These are phyloP conservation scores for Solioccasus polychromus DNA, from an alignment of 768 basidiomycete genomes.

Conservation along the genomic window DNA sequence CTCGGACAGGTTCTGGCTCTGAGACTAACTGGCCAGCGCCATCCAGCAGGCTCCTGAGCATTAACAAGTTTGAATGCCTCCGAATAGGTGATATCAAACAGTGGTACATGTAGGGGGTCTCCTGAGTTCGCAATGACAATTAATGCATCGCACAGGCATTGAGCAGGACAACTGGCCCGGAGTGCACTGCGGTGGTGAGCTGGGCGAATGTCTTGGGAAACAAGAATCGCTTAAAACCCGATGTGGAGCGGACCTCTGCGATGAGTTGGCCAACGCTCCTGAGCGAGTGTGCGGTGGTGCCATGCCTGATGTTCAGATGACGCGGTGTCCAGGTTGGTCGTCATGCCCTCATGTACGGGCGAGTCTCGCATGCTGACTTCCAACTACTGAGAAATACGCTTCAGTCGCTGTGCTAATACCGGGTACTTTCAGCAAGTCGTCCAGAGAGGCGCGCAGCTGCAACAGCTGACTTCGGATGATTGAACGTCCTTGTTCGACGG, in stretches of 20 bases:
- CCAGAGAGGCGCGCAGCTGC: slow-evolving; percentile 3
- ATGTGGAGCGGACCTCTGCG: slow-evolving; percentile 12
- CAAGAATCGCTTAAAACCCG: slow-evolving; percentile 24
- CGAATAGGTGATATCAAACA: background rate
- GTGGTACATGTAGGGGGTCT: slow-evolving; percentile 1
- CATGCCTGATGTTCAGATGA: slow-evolving; percentile 15
- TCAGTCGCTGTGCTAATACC: background rate
- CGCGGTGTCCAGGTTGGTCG: background rate
- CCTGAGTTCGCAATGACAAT: too few species aligned
- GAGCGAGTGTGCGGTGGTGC: slow-evolving; percentile 11
- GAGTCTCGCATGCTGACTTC: slow-evolving; percentile 3
- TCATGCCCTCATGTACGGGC: background rate
- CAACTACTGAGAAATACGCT: background rate
- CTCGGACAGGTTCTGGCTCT: background rate
- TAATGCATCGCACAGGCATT: too few species aligned
- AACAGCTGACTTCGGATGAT: slow-evolving; percentile 5
- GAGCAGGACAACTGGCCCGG: too few species aligned
- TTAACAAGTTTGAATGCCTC: too few species aligned
- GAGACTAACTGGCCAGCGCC: background rate
- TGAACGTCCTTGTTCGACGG: slow-evolving; percentile 7
- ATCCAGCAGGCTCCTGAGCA: slow-evolving; percentile 1
- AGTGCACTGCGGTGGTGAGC: background rate
- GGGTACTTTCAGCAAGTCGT: background rate
- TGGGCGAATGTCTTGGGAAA: slow-evolving; percentile 8
- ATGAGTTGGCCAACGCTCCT: slow-evolving; percentile 15